These are phyloP conservation scores for Cicer judaicum DNA, from an alignment of 306 rosid genomes.

Conservation along the genomic window DNA sequence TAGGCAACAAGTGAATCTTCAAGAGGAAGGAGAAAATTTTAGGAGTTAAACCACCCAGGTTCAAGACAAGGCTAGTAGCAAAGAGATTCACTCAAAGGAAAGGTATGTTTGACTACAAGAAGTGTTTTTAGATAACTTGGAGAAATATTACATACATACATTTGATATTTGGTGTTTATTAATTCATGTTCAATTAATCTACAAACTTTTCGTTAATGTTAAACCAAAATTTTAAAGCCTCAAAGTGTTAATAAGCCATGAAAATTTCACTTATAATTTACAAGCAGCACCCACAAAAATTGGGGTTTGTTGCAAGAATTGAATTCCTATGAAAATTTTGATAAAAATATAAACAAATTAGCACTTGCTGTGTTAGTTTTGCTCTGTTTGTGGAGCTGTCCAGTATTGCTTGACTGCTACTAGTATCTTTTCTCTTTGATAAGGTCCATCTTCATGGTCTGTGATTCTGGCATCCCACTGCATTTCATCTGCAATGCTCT, in stretches of 20 bases:
- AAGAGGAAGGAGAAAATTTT: too few relatives aligned
- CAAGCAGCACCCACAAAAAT: slow-evolving; percentile 2
- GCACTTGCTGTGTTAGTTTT: slow-evolving; percentile 35
- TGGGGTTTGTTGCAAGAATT: slow-evolving; percentile 42
- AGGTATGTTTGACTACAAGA: too few relatives aligned
- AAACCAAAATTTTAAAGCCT: slow-evolving; percentile 31
- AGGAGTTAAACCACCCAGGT: too few relatives aligned
- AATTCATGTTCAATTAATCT: slow-evolving; percentile 23
- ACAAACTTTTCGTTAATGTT: slow-evolving; percentile 29
- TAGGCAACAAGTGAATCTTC: too few relatives aligned
- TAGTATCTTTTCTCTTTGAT: slow-evolving; percentile 65
- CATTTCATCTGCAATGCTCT: slow-evolving; percentile 66
- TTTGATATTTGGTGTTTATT: background rate
- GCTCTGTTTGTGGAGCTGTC: slow-evolving; percentile 62
- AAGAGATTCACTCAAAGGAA: too few relatives aligned
- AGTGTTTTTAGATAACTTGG: background rate
- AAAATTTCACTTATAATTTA: slow-evolving; percentile 4
- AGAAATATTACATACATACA: background rate
- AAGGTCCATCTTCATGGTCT: slow-evolving; percentile 86
- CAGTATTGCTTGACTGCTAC: slow-evolving; percentile 75
- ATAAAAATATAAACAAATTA: slow-evolving; percentile 45
- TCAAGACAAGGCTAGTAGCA: too few relatives aligned
- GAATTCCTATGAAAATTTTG: slow-evolving; percentile 42
- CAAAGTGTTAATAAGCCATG: background rate
- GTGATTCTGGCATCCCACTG: slow-evolving; percentile 68